phyloP scores from a whole-genome alignment of 371 early-diverging fungal genomes.

The Chytridium lagenaria region DNA sequence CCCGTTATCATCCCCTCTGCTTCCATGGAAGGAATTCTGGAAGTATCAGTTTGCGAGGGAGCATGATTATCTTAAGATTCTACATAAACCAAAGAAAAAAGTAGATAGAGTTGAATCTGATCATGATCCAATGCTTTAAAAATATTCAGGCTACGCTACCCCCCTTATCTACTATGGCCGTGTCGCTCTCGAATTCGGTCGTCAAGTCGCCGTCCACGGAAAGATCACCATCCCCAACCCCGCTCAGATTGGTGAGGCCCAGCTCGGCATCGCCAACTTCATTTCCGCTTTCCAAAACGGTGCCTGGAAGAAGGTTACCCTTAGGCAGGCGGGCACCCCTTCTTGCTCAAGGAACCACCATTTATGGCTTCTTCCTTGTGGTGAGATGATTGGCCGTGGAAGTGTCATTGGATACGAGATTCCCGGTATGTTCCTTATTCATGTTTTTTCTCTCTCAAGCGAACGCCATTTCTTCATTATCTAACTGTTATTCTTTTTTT shows the following conservation, averaged over 20 bases:
- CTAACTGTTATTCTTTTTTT: not conserved
- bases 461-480: too few relatives aligned
- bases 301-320: constrained; percentile 61
- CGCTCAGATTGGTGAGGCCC: constrained; percentile 45
- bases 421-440: not conserved
- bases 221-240: constrained; percentile 50
- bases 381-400: constrained; percentile 62
- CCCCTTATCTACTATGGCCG: constrained; percentile 52
- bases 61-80: too few relatives aligned
- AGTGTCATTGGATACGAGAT: constrained; percentile 32
- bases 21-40: too few relatives aligned
- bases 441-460: not conserved
- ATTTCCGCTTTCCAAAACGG: constrained; percentile 51
- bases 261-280: constrained; percentile 52
- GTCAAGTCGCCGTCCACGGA: constrained; percentile 51
- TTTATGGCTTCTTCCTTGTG: constrained; percentile 59
- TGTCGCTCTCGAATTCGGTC: constrained; percentile 49
- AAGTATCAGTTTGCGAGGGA: too few relatives aligned
- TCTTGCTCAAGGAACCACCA: constrained; percentile 50
- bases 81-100: too few relatives aligned
- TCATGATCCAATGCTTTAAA: too few relatives aligned
- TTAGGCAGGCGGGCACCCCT: constrained; percentile 45
- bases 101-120: too few relatives aligned
- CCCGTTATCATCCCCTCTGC: not conserved
- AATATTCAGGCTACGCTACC: constrained; percentile 38